Evolutionary conservation across 2,329 filamentous ascomycete genomes (phyloP), one percentile per base, ranked within the genome.

Genomic region (Conoideocrella luteorostrata): DNA sequence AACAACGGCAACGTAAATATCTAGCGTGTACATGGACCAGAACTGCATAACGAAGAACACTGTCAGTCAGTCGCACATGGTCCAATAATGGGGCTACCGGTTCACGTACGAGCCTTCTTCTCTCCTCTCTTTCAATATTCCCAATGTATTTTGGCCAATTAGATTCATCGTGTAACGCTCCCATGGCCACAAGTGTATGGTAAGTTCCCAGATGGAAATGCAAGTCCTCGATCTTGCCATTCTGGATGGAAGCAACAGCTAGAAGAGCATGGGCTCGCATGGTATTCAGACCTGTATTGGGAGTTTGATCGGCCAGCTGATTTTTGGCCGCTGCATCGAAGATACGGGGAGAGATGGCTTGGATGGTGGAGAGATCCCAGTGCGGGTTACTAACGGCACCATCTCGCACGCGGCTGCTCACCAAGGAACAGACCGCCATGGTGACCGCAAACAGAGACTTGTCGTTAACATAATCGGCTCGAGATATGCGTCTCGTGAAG

Each of bases 11-110:
- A 70, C 65, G 54, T 72, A 77, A 3, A 80, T 65, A 44, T 80
- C 76, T 2, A 79, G 58, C 7, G 70, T 74, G 52, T 79, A 80
- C 44, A 74, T 75, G 29, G 73, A 74, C 76, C 76, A 80, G 50
- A 71, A 72, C 66, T 71, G 46, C 3, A 17, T 9, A 2, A 21
- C 17, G 10, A 22, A 20, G 10, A n/a, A n/a, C 11, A 4, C 5
- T 33, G 35, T 5, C 7, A 24, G 36, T 39, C n/a, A 30, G 11
- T 21, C 26, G 15, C 4, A 6, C 30, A 10, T 20, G 5, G 11
- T 7, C 4, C 22, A 29, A 38, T 7, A 20, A 12, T 12, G 7
- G 17, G 15, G 7, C 5, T 10, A 36, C 11, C n/a, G 15, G 26
- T 13, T 18, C 15, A 41, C 59, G 45, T 58, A 74, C 72, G 50